phyloP scores from a whole-genome alignment of 129 eudicot species.

The Dittrichia graveolens region DNA sequence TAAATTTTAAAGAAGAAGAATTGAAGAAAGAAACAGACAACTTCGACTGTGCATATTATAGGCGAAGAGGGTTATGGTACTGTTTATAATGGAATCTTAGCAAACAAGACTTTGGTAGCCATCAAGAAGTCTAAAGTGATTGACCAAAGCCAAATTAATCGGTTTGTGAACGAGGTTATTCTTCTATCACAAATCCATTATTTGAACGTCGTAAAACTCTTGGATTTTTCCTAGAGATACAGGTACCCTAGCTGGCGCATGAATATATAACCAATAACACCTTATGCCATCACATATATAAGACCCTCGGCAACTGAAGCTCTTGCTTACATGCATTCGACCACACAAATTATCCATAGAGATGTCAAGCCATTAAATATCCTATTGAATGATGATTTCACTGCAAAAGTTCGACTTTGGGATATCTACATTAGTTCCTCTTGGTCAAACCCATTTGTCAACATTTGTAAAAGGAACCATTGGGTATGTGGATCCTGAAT shows the following conservation, averaged over 20 bases:
- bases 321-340: conserved; percentile 34
- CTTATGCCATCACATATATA: conserved; percentile 29
- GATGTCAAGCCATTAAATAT: too few species aligned
- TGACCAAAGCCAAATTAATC: conserved; percentile 2
- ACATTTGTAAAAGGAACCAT: conserved; percentile 32
- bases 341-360: too few species aligned
- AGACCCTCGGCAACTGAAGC: conserved; percentile 26
- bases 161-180: conserved; percentile 25
- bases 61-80: conserved; percentile 33
- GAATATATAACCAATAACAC: conserved; percentile 36
- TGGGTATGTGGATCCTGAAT: conserved; percentile 32
- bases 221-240: conserved; percentile 38
- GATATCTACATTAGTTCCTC: conserved; percentile 35
- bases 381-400: conserved; percentile 20
- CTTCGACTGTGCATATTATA: conserved; percentile 2
- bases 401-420: conserved; percentile 39
- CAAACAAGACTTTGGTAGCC: conserved; percentile 22
- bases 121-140: conserved; percentile 31
- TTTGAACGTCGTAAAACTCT: conserved; percentile 12
- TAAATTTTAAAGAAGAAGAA: conserved; percentile 28
- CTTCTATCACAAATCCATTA: neutral
- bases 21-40: conserved; percentile 22
- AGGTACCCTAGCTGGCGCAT: conserved; percentile 32
- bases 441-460: conserved; percentile 29
- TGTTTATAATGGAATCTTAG: conserved; percentile 25